These are phyloP conservation scores for Flammula alnicola DNA, from an alignment of 1,284 basidiomycete genomes.

Conservation along the genomic window DNA sequence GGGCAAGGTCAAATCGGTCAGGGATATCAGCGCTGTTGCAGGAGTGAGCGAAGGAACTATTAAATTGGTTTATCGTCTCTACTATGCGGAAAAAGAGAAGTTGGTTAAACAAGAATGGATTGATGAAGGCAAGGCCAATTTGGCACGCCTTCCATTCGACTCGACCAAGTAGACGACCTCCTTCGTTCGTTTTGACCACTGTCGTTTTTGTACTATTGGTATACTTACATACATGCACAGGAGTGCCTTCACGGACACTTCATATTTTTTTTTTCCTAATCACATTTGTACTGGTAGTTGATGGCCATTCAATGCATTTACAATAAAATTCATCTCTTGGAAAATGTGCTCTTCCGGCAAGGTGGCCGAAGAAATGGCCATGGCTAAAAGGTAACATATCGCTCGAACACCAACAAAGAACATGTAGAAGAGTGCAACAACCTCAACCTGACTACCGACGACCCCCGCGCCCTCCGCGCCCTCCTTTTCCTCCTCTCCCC, in stretches of 20 bases:
- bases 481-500: constrained; percentile 26
- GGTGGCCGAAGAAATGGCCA: too few relatives aligned
- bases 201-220: constrained; percentile 22
- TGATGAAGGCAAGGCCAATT: constrained; percentile 72
- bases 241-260: constrained; percentile 6
- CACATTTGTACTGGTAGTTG: constrained; percentile 23
- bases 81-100: constrained; percentile 71
- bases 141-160: constrained; percentile 50
- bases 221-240: constrained; percentile 6
- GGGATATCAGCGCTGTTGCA: constrained; percentile 92
- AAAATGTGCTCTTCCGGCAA: neutral
- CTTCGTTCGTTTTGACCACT: constrained; percentile 23
- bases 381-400: too few relatives aligned
- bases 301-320: constrained; percentile 20
- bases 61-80: constrained; percentile 82
- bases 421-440: constrained; percentile 5
- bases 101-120: constrained; percentile 84
- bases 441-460: constrained; percentile 12
- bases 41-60: constrained; percentile 98
- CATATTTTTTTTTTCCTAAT: constrained; percentile 11
- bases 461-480: constrained; percentile 22
- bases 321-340: constrained; percentile 7
- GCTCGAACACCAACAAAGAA: constrained; percentile 1
- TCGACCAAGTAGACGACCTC: constrained; percentile 35
- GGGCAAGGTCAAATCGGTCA: constrained; percentile 74